Evolutionary conservation across 2,329 filamentous ascomycete species (phyloP).

Genomic region (Fusarium illudens): DNA sequence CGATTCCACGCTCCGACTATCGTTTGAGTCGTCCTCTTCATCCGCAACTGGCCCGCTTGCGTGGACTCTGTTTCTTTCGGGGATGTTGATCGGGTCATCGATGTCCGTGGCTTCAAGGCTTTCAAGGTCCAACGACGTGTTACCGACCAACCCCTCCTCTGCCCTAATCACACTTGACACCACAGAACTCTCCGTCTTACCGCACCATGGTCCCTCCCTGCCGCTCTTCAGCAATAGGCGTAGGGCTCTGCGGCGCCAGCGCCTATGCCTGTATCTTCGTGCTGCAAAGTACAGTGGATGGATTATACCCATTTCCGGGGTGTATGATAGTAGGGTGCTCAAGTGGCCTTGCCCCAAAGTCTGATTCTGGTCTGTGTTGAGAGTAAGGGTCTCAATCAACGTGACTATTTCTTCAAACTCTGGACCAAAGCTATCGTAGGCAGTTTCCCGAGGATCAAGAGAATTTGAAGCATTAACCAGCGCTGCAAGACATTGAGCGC

Average conservation of each 20-base stretch:
- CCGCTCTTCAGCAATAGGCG: conserved; percentile 7
- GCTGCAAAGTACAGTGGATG: background rate
- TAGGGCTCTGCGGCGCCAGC: conserved; percentile 27
- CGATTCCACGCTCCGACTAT: background rate
- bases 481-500: conserved; percentile 23
- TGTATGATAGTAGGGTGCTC: background rate
- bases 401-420: conserved; percentile 34
- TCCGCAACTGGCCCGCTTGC: background rate
- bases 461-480: conserved; percentile 14
- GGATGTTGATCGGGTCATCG: background rate
- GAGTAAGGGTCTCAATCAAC: background rate
- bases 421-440: conserved; percentile 20
- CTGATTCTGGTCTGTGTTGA: fast-evolving
- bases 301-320: conserved; percentile 14
- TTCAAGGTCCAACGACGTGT: background rate
- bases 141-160: conserved; percentile 8
- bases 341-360: fast-evolving
- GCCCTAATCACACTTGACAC: conserved; percentile 2
- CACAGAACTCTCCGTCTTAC: conserved; percentile 11
- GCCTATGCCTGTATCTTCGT: conserved; percentile 15
- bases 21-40: background rate
- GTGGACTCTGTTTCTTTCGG: conserved; percentile 1
- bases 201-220: conserved; percentile 31
- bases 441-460: conserved; percentile 23
- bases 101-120: background rate